A percentile compares a stretch with the other conserved stretches of the same genome.
Conservation (phyloP, 495 filamentous ascomycete genomes). For the Talaromyces borbonicus region DNA sequence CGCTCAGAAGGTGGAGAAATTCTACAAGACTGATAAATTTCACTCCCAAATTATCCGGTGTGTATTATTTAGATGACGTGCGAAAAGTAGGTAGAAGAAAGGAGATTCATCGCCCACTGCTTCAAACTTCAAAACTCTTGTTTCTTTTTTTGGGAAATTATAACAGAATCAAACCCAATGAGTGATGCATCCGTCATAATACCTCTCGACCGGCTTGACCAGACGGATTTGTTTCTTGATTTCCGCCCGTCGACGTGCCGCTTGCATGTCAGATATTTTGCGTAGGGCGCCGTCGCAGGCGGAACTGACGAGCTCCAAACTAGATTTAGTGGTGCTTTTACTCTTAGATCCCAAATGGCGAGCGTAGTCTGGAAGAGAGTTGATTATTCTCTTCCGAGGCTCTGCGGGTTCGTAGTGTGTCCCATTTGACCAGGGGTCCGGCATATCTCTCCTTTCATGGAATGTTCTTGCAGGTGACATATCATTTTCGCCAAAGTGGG, state of each 20-base stretch:
- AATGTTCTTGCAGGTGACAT: slow-evolving; percentile 2
- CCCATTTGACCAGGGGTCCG: too few relatives aligned
- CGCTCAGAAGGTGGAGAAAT: too few relatives aligned
- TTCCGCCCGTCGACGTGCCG: slow-evolving; percentile 25
- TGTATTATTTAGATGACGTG: too few relatives aligned
- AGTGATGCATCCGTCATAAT: slow-evolving; percentile 21
- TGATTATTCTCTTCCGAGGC: neutral
- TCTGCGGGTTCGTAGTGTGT: too few relatives aligned
- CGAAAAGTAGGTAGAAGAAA: too few relatives aligned
- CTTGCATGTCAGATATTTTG: slow-evolving; percentile 23
- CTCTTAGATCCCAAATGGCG: slow-evolving; percentile 22
- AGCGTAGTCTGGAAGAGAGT: slow-evolving; percentile 13
- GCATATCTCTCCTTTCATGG: slow-evolving; percentile 4
- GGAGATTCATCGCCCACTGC: too few relatives aligned
- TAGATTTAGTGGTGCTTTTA: neutral
- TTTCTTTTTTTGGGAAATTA: too few relatives aligned
- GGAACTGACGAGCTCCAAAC: slow-evolving; percentile 12
- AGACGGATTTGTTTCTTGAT: slow-evolving; percentile 37
- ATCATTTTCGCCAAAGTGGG: neutral
- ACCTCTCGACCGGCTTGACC: slow-evolving; percentile 30
- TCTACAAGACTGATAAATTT: too few relatives aligned
- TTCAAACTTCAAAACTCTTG: too few relatives aligned
- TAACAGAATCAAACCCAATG: slow-evolving; percentile 24
- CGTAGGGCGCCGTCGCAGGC: slow-evolving; percentile 25
- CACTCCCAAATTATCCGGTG: too few relatives aligned